Evolutionary conservation across 306 rosid species (phyloP), one percentile per base, ranked within the genome.

Genomic region (Pyrus bretschneideri): DNA sequence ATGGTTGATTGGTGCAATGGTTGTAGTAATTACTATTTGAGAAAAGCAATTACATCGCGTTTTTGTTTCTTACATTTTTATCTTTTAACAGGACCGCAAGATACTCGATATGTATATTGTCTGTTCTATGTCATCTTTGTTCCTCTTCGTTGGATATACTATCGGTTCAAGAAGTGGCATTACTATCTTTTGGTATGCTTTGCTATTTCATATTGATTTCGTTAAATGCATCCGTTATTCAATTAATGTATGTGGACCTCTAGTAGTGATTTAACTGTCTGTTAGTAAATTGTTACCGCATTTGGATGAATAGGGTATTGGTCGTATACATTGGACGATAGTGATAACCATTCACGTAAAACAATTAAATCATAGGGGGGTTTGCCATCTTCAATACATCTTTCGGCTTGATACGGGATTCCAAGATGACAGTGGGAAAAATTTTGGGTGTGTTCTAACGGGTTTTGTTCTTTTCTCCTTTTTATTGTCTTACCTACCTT

Each of bases 91-190:
- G 98, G 98, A 74, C 98, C 98, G 42, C 97, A 91, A 80, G 97
- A 88, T 72, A 87, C 83, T 72, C 93, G 89, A 25, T 86, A 86
- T 80, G 94, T 91, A 25, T 94, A 91, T 79, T 94, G 96, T 83
- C 73, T 91, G 79, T 94, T 94, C 89, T 94, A 38, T 67, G n/a
- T 94, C 75, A 87, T 79, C 69, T 94, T 94, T 79, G 98, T 91
- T 58, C 98, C 98, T 80, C 96, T 94, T 61, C 87, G 97, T 66
- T 94, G 98, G 98, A 91, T 91, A 83, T 91, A 89, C 88, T 94
- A 94, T 81, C 90, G 93, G 84, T 91, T 85, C 86, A 91, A 88
- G 91, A 94, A 94, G 85, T 94, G 96, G 97, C 98, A 94, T 82
- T 94, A 94, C 82, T 94, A 94, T 79, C 93, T 94, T 49, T 83